These are phyloP conservation scores for Emericellopsis atlantica DNA, from an alignment of 2,329 filamentous ascomycete genomes.

Conservation along the genomic window DNA sequence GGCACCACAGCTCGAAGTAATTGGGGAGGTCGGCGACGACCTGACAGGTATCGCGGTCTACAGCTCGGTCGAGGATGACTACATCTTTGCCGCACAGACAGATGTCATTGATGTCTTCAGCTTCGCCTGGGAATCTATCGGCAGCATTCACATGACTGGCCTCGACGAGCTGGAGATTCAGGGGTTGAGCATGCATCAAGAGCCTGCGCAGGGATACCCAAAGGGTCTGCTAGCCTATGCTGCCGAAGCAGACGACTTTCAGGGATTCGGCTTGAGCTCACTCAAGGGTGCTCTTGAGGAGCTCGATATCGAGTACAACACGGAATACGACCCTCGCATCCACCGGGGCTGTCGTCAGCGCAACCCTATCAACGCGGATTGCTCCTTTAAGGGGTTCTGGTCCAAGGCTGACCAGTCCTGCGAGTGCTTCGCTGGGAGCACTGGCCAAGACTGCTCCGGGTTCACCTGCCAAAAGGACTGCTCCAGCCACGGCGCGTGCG, in stretches of 20 bases:
- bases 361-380: conserved; percentile 18
- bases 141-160: conserved; percentile 21
- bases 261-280: conserved; percentile 25
- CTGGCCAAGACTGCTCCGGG: conserved; percentile 17
- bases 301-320: conserved; percentile 21
- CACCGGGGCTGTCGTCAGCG: conserved; percentile 8
- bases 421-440: conserved; percentile 29
- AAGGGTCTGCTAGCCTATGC: conserved; percentile 25
- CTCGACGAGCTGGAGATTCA: conserved; percentile 26
- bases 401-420: conserved; percentile 14
- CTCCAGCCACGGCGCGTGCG: conserved; percentile 25
- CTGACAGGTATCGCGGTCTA: conserved; percentile 30
- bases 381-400: conserved; percentile 24
- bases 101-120: conserved; percentile 25
- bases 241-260: conserved; percentile 23
- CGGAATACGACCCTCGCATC: conserved; percentile 21
- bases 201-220: conserved; percentile 17
- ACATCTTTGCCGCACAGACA: conserved; percentile 26
- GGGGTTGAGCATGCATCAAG: conserved; percentile 28
- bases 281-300: conserved; percentile 18
- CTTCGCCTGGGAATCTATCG: conserved; percentile 18
- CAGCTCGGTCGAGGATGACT: conserved; percentile 17
- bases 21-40: conserved; percentile 21
- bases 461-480: conserved; percentile 26
- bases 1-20: conserved; percentile 18